These are phyloP conservation scores for Xylaria sp. DNA, from an alignment of 2,329 filamentous ascomycete species.

Conservation along the genomic window DNA sequence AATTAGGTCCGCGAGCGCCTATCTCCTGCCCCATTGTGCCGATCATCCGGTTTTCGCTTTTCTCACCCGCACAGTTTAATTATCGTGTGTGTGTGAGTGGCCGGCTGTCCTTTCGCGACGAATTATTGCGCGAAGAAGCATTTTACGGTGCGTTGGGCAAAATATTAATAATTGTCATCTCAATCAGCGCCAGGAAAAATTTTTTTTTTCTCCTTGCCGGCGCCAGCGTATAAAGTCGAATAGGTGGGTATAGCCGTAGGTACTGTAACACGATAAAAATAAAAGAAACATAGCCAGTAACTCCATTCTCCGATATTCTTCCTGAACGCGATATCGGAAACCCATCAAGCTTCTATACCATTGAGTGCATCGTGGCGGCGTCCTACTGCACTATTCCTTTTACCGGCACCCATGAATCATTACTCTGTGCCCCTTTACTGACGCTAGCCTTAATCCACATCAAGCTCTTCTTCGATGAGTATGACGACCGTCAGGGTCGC, in stretches of 20 bases:
- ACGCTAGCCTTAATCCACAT: conserved; percentile 46
- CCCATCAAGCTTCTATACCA: not conserved
- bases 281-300: conserved; percentile 8
- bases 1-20: too few relatives aligned
- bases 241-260: conserved; percentile 33
- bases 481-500: conserved; percentile 79
- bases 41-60: conserved; percentile 32
- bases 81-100: too few relatives aligned
- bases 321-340: conserved; percentile 7
- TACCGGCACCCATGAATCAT: conserved; percentile 18
- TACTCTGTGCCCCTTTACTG: conserved; percentile 13
- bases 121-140: not conserved
- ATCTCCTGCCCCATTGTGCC: conserved; percentile 23
- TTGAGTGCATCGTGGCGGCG: not conserved
- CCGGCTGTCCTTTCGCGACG: not conserved
- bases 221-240: conserved; percentile 6
- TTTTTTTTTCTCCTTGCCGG: not conserved
- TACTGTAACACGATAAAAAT: not conserved
- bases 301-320: conserved; percentile 22
- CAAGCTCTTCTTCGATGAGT: conserved; percentile 65
- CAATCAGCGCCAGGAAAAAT: not conserved
- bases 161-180: conserved; percentile 15
- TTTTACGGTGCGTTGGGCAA: not conserved
- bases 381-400: not conserved
- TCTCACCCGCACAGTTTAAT: not conserved